A percentile compares a stretch with the other conserved stretches of the same genome.
Evolutionary conservation across 805 yeast genomes (phyloP).

Genomic region (Cyberlindnera saturnus): DNA sequence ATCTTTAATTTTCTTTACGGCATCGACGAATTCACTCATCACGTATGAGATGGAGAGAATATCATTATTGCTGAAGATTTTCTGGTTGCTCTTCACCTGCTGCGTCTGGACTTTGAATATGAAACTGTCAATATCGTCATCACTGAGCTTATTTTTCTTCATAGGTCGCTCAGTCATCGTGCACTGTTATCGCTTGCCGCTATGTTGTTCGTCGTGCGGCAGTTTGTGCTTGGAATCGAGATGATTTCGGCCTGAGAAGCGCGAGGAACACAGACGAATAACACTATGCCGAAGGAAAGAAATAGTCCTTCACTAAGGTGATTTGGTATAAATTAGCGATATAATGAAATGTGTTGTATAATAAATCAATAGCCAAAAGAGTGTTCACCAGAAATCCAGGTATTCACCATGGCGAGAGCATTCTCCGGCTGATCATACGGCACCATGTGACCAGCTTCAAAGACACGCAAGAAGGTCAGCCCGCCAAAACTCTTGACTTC

Average conservation of each 20-base stretch:
- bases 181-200: too few relatives aligned
- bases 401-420: slow-evolving; percentile 62
- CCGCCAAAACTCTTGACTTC: slow-evolving; percentile 65
- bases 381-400: slow-evolving; percentile 58
- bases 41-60: slow-evolving; percentile 1
- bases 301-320: too few relatives aligned
- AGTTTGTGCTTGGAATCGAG: too few relatives aligned
- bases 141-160: slow-evolving; percentile 1
- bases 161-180: background rate
- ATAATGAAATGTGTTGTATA: background rate
- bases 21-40: slow-evolving; percentile 1
- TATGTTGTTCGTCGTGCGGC: too few relatives aligned
- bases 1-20: slow-evolving; percentile 1
- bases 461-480: slow-evolving; percentile 73
- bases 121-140: slow-evolving; percentile 1
- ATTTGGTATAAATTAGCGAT: too few relatives aligned
- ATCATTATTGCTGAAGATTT: slow-evolving; percentile 1
- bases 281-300: too few relatives aligned
- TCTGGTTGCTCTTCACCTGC: slow-evolving; percentile 1
- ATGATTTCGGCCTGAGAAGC: too few relatives aligned
- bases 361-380: slow-evolving; percentile 9
- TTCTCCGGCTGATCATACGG: slow-evolving; percentile 81
- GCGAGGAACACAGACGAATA: too few relatives aligned
- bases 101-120: background rate
- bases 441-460: slow-evolving; percentile 89